Evolutionary conservation across 495 filamentous ascomycete species (phyloP), one percentile per base, ranked within the genome.

Genomic region (Penicillium longicatenatum): DNA sequence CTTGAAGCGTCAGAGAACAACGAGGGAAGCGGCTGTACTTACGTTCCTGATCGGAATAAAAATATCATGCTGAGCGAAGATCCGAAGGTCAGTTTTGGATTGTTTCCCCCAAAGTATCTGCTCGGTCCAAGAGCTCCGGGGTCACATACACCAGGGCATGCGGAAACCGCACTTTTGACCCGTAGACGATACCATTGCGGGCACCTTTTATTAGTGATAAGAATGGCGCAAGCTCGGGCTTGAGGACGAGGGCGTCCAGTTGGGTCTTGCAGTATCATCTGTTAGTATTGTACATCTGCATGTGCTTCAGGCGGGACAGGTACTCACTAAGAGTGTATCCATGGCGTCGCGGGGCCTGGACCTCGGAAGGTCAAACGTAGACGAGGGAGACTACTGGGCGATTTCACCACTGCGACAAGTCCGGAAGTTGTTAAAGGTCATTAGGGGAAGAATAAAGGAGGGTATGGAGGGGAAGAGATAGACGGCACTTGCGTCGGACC

Each of bases 101-200:
- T 41, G 45, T 22, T 46, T 24, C 24, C 29, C 29, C 41, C 24
- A 43, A 44, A 41, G 4, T 14, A 44, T 22, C 16, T 52, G 19
- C 17, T 55, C 16, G 19, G 30, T 14, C 24, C 17, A 43, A 54
- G 29, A 54, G 59, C 45, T 31, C 41, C 37, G 42, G 35, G 47
- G 42, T 43, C 24, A 74, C 75, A 39, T 84, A 92, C 88, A 98
- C 94, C 57, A 98, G 83, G 51, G 94, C 94, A 77, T 98, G 94
- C 64, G 94, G 94, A 79, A 98, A 97, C 61, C 94, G 92, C 71
- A 99, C 91, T 84, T 98, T 99, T 63, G 92, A 86, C 26, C 94
- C 94, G 77, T 98, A 99, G 57, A 97, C 91, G 60, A 92, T 85
- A 71, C 94, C 94, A 88, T 98, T 99, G 72, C 94, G 92, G 48